Evolutionary conservation across 179 eudicot genomes (phyloP), one percentile per base, ranked within the genome.

Genomic region (Beta macrorhiza): DNA sequence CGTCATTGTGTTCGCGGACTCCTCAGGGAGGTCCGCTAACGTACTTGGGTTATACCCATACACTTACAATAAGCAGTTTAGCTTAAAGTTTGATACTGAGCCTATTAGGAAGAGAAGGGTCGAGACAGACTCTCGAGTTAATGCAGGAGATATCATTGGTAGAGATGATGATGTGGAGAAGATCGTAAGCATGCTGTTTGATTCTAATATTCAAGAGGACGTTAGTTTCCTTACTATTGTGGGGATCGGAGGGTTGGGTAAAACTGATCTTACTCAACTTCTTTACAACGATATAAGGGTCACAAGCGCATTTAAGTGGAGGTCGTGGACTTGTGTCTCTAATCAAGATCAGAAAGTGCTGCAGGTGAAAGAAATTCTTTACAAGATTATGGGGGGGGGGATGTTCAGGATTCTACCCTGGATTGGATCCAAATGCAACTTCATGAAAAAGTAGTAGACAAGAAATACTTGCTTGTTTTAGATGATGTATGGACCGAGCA

Each of bases 171-270:
- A 29, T 29, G 32, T 29, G 32, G 32, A 29, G 32, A 29, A 29
- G 32, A 29, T 29, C 32, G 1, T 29, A 29, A 29, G 32, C 32
- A 29, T 29, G 32, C 32, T 29, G 32, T 29, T 29, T 29, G 32
- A 29, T 29, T 29, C 32, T 29, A 29, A 29, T 29, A 44, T 25
- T 6, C 14, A 55, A 0, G 59, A 63, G 15, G 19, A 55, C 14
- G 67, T 67, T 19, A 42, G 47, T 0, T 75, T 81, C 25, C 29
- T 86, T 57, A 9, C 83, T 20, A 58, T 86, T 22, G 57, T 80
- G 19, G 88, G 86, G 5, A 67, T 83, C 25, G 86, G 86, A 9
- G 84, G 83, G 1, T 55, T 86, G 61, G 88, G 88, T 0, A 86
- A 86, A 76, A 86, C 88, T 12, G 52, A 84, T 1, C 67, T 86